These are phyloP conservation scores for Xylaria sp. DNA, from an alignment of 2,329 filamentous ascomycete species.

Conservation along the genomic window DNA sequence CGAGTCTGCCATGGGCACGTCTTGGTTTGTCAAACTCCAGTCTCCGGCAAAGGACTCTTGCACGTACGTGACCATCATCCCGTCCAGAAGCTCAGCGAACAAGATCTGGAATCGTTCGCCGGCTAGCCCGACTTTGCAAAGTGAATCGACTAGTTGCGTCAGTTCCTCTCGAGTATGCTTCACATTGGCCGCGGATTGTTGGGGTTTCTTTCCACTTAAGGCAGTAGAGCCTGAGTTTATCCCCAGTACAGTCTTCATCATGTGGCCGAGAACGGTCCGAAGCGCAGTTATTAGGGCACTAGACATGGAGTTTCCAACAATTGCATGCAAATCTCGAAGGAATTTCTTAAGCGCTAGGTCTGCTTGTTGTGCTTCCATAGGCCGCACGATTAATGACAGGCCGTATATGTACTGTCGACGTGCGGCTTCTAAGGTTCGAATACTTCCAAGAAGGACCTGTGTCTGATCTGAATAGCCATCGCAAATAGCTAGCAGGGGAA, in stretches of 20 bases:
- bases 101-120: constrained; percentile 76
- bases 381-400: constrained; percentile 62
- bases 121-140: constrained; percentile 74
- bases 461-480: constrained; percentile 55
- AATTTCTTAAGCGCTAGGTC: constrained; percentile 62
- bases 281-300: constrained; percentile 65
- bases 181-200: constrained; percentile 46
- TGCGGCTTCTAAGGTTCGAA: constrained; percentile 69
- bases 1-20: constrained; percentile 40
- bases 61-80: constrained; percentile 72
- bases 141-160: constrained; percentile 65
- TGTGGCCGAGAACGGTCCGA: constrained; percentile 62
- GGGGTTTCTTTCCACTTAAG: constrained; percentile 29
- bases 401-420: constrained; percentile 68
- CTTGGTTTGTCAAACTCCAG: constrained; percentile 60
- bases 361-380: constrained; percentile 55
- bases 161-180: constrained; percentile 62
- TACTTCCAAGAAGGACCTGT: constrained; percentile 62
- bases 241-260: constrained; percentile 63
- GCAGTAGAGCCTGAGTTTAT: constrained; percentile 39
- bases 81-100: constrained; percentile 77
- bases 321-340: constrained; percentile 69
- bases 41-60: constrained; percentile 69
- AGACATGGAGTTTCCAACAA: constrained; percentile 72
- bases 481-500: constrained; percentile 65